Evolutionary conservation across 441 rosid genomes (phyloP), one percentile per base, ranked within the genome.

Genomic region (Lepidium campestre): DNA sequence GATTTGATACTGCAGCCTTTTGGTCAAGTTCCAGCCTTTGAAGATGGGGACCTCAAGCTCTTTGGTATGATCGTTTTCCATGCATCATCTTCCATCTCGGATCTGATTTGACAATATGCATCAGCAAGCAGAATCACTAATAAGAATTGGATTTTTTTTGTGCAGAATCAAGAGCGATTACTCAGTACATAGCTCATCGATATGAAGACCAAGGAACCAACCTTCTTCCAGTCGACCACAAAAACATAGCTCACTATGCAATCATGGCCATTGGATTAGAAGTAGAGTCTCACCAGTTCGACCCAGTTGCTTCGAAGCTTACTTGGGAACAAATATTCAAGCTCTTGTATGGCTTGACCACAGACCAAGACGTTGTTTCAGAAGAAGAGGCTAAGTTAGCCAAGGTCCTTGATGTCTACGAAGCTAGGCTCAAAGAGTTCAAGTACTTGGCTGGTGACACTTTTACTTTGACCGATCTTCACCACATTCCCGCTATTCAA

Each of bases 91-190:
- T 46, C 14, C 27, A 20, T 36, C 32, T 36, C 29, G 17, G 5
- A 14, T 52, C 34, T 41, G 42, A 6, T 53, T 15, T 67, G 64
- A 67, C 3, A 57, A 55, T 42, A 65, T 34, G 14, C 20, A 41
- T 25, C 27, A 17, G 3, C 14, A 40, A 8, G 1, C 1, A 35
- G 37, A 10, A 14, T 17, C 65, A 41, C 42, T 58, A 52, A 72
- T 37, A 49, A 34, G 27, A 53, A 9, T 41, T 32, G 22, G 34
- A 10, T 39, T 15, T 53, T 8, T 12, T 57, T 37, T 57, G 17
- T 72, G 78, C 75, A 89, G 93, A 89, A 61, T 89, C 96, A 35
- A 83, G 93, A 77, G 93, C 96, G 4, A 81, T 84, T 14, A 81
- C 86, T 15, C 77, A 74, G n/a, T 78, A 89, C 81, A 62, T 89